Conservation (phyloP, 179 eudicot genomes). For the Actinidia chinensis region DNA sequence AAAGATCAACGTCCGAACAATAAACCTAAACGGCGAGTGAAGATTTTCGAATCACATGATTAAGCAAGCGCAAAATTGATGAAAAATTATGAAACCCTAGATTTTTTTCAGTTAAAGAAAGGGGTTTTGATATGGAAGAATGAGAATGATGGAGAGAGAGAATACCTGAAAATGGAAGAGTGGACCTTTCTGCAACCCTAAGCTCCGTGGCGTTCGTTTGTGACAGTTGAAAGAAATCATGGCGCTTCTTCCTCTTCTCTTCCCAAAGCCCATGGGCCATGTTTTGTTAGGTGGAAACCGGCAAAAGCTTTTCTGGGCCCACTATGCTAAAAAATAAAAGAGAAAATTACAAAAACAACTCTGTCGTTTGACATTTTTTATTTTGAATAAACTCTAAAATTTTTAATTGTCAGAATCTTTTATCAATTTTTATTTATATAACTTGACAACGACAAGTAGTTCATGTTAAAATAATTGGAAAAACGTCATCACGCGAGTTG, state of each 20-base stretch:
- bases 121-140: background rate
- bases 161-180: background rate
- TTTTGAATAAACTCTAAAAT: too few species aligned
- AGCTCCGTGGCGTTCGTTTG: background rate
- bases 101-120: background rate
- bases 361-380: too few species aligned
- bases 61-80: background rate
- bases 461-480: too few species aligned
- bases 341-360: too few species aligned
- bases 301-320: background rate
- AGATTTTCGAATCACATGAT: too few species aligned
- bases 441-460: too few species aligned
- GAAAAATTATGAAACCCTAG: background rate
- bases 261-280: background rate
- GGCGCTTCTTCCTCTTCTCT: background rate
- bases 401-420: too few species aligned
- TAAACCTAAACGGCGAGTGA: background rate
- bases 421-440: too few species aligned
- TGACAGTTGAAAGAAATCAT: background rate
- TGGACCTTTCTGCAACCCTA: background rate
- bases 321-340: background rate
- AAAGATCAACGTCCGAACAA: background rate
- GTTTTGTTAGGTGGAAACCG: background rate
- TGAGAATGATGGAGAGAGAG: background rate
- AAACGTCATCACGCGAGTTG: too few species aligned